A percentile compares a stretch with the other conserved stretches of the same genome.
Conservation (phyloP, 2,329 filamentous ascomycete species). For the Epichloe elymi region DNA sequence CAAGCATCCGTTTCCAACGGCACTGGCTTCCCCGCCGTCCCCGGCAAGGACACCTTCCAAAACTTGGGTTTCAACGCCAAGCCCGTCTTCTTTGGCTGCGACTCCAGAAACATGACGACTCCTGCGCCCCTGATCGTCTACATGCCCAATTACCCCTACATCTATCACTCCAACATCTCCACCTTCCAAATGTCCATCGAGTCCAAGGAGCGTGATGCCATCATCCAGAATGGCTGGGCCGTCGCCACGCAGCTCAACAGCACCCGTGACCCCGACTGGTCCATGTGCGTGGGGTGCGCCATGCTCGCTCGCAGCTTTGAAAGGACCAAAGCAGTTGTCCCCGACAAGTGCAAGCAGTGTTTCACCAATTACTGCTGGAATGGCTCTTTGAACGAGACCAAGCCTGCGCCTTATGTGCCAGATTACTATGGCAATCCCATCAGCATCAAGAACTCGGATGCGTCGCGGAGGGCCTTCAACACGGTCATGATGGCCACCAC, state of each 20-base stretch:
- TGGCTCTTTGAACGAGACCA: conserved; percentile 41
- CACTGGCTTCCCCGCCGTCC: conserved; percentile 43
- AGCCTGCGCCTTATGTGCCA: conserved; percentile 22
- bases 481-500: conserved; percentile 5
- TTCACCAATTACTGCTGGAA: conserved; percentile 88
- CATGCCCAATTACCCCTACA: conserved; percentile 65
- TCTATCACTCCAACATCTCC: conserved; percentile 61
- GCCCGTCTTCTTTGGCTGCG: conserved; percentile 52
- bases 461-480: not conserved
- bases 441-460: conserved; percentile 12
- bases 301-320: conserved; percentile 64
- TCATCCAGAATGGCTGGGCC: conserved; percentile 80
- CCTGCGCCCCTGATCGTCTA: conserved; percentile 67
- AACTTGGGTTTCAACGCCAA: conserved; percentile 44
- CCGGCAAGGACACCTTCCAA: conserved; percentile 41
- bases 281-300: conserved; percentile 76
- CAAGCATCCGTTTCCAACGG: conserved; percentile 35
- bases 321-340: conserved; percentile 55
- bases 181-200: conserved; percentile 61
- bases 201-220: conserved; percentile 54
- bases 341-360: conserved; percentile 60
- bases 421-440: conserved; percentile 14
- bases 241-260: conserved; percentile 72
- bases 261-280: conserved; percentile 62
- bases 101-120: conserved; percentile 39